These are phyloP conservation scores for Xanthoconium separans DNA, from an alignment of 1,284 basidiomycete species.

Conservation along the genomic window DNA sequence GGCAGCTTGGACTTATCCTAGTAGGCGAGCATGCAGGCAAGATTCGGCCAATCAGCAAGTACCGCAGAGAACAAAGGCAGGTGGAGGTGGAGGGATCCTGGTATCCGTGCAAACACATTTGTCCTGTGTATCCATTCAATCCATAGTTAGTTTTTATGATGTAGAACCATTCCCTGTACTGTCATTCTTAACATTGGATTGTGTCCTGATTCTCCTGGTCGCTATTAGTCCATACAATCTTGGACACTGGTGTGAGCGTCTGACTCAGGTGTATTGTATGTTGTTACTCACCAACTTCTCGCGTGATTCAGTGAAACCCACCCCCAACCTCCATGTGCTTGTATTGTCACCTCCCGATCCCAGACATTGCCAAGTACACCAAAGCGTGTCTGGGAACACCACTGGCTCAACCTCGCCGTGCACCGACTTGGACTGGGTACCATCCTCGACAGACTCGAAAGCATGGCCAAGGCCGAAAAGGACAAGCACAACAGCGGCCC, in stretches of 20 bases:
- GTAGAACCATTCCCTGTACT: too few relatives aligned
- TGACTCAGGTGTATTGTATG: too few relatives aligned
- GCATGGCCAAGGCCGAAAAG: constrained; percentile 16
- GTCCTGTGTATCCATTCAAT: background rate
- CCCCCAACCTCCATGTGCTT: constrained; percentile 71
- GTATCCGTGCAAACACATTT: background rate
- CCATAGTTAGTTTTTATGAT: too few relatives aligned
- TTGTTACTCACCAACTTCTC: too few relatives aligned
- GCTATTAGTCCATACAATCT: too few relatives aligned
- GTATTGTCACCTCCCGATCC: constrained; percentile 74
- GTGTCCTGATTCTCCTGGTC: too few relatives aligned
- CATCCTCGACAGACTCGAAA: constrained; percentile 65
- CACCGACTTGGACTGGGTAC: constrained; percentile 37
- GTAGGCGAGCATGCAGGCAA: background rate
- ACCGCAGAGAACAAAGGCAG: background rate
- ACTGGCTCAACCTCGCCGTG: constrained; percentile 64
- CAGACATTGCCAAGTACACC: constrained; percentile 77
- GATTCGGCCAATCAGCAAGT: background rate
- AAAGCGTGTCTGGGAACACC: constrained; percentile 74
- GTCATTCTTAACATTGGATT: too few relatives aligned
- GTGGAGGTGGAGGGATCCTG: background rate
- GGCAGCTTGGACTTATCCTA: background rate
- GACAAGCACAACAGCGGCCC: constrained; percentile 10
- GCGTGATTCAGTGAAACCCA: too few relatives aligned
- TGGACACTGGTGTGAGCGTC: too few relatives aligned